Evolutionary conservation across 768 basidiomycete species (phyloP), one percentile per base, ranked within the genome.

Genomic region (Lepiota venenata): DNA sequence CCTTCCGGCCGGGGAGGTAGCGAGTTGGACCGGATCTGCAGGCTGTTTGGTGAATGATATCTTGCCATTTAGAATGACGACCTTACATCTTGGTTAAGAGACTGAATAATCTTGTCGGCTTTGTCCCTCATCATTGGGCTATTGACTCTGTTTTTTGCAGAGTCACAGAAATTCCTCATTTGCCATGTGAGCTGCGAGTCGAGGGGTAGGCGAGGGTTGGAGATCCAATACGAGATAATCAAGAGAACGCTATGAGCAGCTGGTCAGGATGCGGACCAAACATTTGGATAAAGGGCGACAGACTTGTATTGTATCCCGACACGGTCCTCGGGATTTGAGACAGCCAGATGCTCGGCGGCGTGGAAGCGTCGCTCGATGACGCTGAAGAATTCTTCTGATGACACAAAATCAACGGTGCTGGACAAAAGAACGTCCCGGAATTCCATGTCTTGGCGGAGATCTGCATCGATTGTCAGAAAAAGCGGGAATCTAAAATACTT

Each of bases 361-460:
- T 71, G 59, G 59, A 75, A 79, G 11, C 69, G 75, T 37, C 66
- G 70, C 45, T 67, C 58, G 15, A 80, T 56, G 16, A 71, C 60
- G 5, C 52, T 56, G 55, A 78, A 74, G 14, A 80, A 58, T 22
- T 69, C 71, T 45, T 74, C 71, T 3, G 73, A 63, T 5, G 73
- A 72, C 1, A 74, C 71, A 56, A 78, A 80, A 39, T 75, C 73
- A 16, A 65, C 62, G 60, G 69, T 79, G 10, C 71, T 73, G 1
- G 69, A 68, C 20, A 81, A 66, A 32, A 81, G 63, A 36, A 70
- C 63, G 54, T 75, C 74, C 47, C 69, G 64, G 56, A 72, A 75
- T 36, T 76, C 72, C 8, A 59, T 35, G 49, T 74, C 71, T 27
- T 64, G 66, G 41, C 64, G 61, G 43, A 63, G 46, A 57, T 69